A percentile compares a stretch with the other conserved stretches of the same genome.
These are phyloP conservation scores for Boletus bicolor DNA, from an alignment of 768 basidiomycete genomes.

Conservation along the genomic window DNA sequence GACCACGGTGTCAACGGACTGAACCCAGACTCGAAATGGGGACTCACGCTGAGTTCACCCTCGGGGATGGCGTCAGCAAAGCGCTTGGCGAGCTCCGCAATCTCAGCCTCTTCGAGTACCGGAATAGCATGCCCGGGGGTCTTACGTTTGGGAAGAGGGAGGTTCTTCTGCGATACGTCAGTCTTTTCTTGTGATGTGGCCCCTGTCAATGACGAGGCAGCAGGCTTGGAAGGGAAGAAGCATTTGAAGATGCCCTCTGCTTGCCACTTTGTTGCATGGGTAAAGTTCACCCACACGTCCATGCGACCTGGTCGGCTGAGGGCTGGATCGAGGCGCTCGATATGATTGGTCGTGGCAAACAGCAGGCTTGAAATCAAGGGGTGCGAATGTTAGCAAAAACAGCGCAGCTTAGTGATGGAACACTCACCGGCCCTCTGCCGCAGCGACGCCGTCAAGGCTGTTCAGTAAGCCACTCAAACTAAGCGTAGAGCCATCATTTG, in stretches of 20 bases:
- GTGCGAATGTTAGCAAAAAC: conserved; percentile 20
- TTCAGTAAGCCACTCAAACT: conserved; percentile 84
- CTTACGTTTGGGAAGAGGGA: conserved; percentile 68
- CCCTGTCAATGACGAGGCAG: conserved; percentile 7
- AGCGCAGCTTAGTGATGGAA: conserved; percentile 3
- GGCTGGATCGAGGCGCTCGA: conserved; percentile 88
- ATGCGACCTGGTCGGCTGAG: conserved; percentile 85
- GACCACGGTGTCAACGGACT: neutral
- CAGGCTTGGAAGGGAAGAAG: conserved; percentile 74
- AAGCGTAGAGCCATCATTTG: conserved; percentile 75
- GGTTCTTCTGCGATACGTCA: conserved; percentile 62
- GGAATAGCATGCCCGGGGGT: conserved; percentile 56
- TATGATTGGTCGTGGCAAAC: conserved; percentile 92
- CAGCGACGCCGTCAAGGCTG: conserved; percentile 82
- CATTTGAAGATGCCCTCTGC: conserved; percentile 92
- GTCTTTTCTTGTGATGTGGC: conserved; percentile 20
- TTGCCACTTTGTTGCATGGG: conserved; percentile 89
- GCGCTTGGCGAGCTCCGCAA: conserved; percentile 71
- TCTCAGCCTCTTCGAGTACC: conserved; percentile 70
- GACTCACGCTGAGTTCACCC: conserved; percentile 78
- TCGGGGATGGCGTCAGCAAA: conserved; percentile 85
- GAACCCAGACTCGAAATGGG: neutral
- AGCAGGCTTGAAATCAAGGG: conserved; percentile 51
- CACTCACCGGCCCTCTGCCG: conserved; percentile 79
- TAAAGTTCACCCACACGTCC: conserved; percentile 92